Percentiles rank a stretch among this genome's conserved stretches.
These are phyloP conservation scores for Colletotrichum liriopes DNA, from an alignment of 2,329 filamentous ascomycete genomes.

Conservation along the genomic window DNA sequence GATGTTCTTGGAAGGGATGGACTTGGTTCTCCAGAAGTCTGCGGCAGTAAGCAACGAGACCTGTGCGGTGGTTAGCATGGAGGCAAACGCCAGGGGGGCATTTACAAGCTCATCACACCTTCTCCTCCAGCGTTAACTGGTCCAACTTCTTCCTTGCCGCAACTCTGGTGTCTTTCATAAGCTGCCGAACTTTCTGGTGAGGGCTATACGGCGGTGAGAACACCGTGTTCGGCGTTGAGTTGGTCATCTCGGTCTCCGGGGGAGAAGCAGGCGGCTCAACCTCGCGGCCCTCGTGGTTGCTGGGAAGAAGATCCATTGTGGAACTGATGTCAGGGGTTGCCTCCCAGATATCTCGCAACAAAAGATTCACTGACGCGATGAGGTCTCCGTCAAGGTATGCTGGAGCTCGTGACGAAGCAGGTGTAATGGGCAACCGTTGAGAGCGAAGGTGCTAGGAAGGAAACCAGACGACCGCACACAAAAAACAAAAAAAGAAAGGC, in stretches of 20 bases:
- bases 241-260: conserved; percentile 48
- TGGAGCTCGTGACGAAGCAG: neutral
- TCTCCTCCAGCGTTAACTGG: conserved; percentile 70
- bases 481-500: conserved; percentile 16
- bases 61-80: conserved; percentile 50
- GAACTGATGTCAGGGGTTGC: neutral
- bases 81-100: neutral
- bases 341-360: neutral
- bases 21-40: conserved; percentile 80
- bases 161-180: conserved; percentile 57
- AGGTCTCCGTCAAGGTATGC: neutral
- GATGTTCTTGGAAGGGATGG: conserved; percentile 74
- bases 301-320: conserved; percentile 20
- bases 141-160: conserved; percentile 66
- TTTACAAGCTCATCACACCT: conserved; percentile 56
- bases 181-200: conserved; percentile 52
- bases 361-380: neutral
- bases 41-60: conserved; percentile 73
- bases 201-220: conserved; percentile 64
- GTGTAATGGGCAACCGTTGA: neutral
- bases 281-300: conserved; percentile 46
- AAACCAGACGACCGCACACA: neutral
- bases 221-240: conserved; percentile 66
- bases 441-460: neutral
- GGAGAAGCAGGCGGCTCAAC: conserved; percentile 49